Evolutionary conservation across 371 early-diverging fungal genomes (phyloP).

Genomic region (Lichtheimia hyalospora): DNA sequence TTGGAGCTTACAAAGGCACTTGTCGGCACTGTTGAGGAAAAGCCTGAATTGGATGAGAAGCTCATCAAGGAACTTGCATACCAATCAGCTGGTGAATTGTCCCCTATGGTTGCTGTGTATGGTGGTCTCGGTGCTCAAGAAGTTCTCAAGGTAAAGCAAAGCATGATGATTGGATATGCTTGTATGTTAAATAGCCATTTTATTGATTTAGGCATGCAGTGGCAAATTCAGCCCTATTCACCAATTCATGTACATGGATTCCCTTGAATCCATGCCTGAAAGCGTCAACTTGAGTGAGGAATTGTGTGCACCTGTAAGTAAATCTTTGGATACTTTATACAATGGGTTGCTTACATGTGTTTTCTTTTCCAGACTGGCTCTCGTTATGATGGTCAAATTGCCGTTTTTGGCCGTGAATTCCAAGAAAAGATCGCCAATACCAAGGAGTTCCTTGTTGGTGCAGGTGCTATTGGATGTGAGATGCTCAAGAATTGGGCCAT

Average conservation of each 20-base stretch:
- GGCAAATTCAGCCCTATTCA: constrained; percentile 97
- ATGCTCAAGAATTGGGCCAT: constrained; percentile 99
- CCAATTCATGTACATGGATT: constrained; percentile 98
- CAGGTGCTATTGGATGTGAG: constrained; percentile 99
- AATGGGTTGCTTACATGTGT: neutral
- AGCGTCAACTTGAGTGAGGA: constrained; percentile 68
- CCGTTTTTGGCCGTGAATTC: constrained; percentile 94
- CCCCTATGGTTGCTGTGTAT: constrained; percentile 98
- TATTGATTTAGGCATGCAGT: constrained; percentile 53
- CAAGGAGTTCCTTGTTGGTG: constrained; percentile 97
- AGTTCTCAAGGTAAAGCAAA: constrained; percentile 87
- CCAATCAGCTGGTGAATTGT: constrained; percentile 86
- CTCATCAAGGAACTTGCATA: constrained; percentile 85
- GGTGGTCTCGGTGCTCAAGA: constrained; percentile 99
- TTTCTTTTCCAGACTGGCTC: constrained; percentile 53
- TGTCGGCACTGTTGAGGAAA: constrained; percentile 48
- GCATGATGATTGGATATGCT: neutral
- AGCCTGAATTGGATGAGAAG: constrained; percentile 84
- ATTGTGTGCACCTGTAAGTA: constrained; percentile 65
- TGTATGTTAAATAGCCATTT: too few relatives aligned
- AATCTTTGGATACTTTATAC: neutral
- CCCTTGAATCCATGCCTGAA: constrained; percentile 90
- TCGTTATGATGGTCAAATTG: constrained; percentile 94
- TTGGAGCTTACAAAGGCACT: constrained; percentile 59
- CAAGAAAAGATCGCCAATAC: constrained; percentile 87